Evolutionary conservation across 352 stramenopile species (phyloP), one percentile per base, ranked within the genome.

Genomic region (Phytophthora brassicae): DNA sequence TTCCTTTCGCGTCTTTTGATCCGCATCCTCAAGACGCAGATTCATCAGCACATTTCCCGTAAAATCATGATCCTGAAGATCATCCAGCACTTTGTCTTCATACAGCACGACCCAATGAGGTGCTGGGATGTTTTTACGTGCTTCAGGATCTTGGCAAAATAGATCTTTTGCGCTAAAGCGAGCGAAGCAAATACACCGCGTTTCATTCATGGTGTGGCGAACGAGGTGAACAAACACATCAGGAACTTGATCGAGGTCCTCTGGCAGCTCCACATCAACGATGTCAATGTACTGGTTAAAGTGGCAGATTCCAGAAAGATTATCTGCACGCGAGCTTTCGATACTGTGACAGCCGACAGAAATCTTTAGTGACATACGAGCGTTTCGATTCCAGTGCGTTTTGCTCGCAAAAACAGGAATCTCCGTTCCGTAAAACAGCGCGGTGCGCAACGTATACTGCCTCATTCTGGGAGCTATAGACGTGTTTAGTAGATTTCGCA

Each of bases 11-110:
- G 1, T 23, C 8, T 60, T 52, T 9, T 70, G 60, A 4, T 68
- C 63, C 1, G 78, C 60, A 13, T 81, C 62, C 39, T 87, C 79
- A 6, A 90, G 66, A 3, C 74, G 75, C 42, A 95, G 29, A 35
- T 88, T 90, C 72, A 96, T 79, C 17, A 96, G 60, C 6, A 96
- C 53, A 35, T 89, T 94, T 17, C 88, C 89, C 0, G 82, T 87
- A 53, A 94, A 92, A n/a, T 92, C 78, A 43, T 90, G 78, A 55
- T 94, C 84, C 39, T 89, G 70, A 0, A 96, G 65, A 24, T 91
- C 79, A 61, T 96, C 74, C 24, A 95, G 61, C 0, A 89, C 84
- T 17, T 81, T 74, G 56, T 97, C 89, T 74, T 95, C 83, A 12
- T 75, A 73, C 0, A 97, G 64, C 1, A 66, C 75, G 36, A 94